phyloP scores from a whole-genome alignment of 257 asterid species.

The Capsicum rhomboideum region DNA sequence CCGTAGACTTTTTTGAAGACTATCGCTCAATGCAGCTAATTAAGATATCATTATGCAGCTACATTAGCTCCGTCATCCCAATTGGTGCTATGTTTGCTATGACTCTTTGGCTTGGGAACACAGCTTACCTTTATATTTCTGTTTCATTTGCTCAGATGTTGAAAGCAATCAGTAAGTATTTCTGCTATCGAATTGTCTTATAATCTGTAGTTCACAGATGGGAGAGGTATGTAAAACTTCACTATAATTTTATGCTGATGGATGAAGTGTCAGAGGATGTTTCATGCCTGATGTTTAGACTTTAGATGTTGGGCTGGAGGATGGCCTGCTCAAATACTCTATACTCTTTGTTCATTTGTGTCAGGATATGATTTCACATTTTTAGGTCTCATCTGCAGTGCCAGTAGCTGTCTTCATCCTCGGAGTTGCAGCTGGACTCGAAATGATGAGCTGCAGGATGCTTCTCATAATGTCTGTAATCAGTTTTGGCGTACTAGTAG shows the following conservation, averaged over 20 bases:
- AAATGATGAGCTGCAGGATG: slow-evolving; percentile 85
- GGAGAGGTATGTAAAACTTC: neutral
- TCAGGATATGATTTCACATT: neutral
- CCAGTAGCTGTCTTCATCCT: slow-evolving; percentile 98
- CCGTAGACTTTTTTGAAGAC: neutral
- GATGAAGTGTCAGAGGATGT: neutral
- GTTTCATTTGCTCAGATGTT: slow-evolving; percentile 98
- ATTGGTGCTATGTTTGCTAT: slow-evolving; percentile 98
- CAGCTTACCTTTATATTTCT: slow-evolving; percentile 96
- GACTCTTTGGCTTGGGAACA: slow-evolving; percentile 99
- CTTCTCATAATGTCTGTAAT: slow-evolving; percentile 95
- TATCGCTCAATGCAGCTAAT: neutral
- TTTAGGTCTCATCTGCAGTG: slow-evolving; percentile 49
- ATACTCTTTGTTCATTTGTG: neutral
- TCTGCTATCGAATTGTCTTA: neutral
- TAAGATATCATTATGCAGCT: slow-evolving; percentile 39
- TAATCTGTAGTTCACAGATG: neutral
- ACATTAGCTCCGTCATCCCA: slow-evolving; percentile 75
- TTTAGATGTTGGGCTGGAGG: neutral
- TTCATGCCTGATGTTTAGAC: neutral
- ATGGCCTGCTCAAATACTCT: neutral
- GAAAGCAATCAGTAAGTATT: slow-evolving; percentile 91
- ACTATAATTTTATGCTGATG: neutral
- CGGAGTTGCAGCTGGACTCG: slow-evolving; percentile 94
- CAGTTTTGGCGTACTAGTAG: slow-evolving; percentile 89